Evolutionary conservation across 1,284 basidiomycete species (phyloP).

Genomic region (Chiua sp.): DNA sequence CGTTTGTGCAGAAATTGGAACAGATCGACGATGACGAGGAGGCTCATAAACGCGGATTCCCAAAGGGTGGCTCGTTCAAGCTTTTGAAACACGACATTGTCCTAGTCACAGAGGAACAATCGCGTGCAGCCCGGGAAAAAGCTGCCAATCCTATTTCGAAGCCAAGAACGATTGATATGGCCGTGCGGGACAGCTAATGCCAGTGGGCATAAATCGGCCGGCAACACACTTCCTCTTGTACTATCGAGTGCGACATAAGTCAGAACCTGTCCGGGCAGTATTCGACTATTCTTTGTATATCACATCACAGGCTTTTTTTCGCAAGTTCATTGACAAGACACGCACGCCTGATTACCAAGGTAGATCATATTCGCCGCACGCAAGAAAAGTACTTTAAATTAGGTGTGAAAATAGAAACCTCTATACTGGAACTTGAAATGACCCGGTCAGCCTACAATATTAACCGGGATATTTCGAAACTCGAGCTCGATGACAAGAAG

Average conservation of each 20-base stretch:
- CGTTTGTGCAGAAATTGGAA: slow-evolving; percentile 47
- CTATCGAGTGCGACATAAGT: background rate
- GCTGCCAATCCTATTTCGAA: background rate
- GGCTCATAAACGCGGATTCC: slow-evolving; percentile 66
- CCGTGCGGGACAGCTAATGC: background rate
- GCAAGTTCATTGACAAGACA: too few species aligned
- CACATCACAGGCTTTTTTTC: too few species aligned
- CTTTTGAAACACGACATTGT: slow-evolving; percentile 66
- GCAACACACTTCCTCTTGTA: slow-evolving; percentile 1
- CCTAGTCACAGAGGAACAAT: slow-evolving; percentile 55
- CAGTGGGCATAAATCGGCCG: background rate
- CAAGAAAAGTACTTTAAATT: too few species aligned
- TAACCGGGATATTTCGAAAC: too few species aligned
- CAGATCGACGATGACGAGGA: slow-evolving; percentile 58
- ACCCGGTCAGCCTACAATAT: too few species aligned
- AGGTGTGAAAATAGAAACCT: too few species aligned
- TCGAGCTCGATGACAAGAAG: too few species aligned
- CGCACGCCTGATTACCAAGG: too few species aligned
- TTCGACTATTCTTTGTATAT: background rate
- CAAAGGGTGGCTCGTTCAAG: slow-evolving; percentile 62
- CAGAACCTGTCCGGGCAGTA: background rate
- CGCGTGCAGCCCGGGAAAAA: slow-evolving; percentile 10
- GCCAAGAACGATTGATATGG: slow-evolving; percentile 6
- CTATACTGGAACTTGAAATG: too few species aligned
- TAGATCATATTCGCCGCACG: too few species aligned